Conservation (phyloP, 257 asterid species). For the Nicotiana knightiana region DNA sequence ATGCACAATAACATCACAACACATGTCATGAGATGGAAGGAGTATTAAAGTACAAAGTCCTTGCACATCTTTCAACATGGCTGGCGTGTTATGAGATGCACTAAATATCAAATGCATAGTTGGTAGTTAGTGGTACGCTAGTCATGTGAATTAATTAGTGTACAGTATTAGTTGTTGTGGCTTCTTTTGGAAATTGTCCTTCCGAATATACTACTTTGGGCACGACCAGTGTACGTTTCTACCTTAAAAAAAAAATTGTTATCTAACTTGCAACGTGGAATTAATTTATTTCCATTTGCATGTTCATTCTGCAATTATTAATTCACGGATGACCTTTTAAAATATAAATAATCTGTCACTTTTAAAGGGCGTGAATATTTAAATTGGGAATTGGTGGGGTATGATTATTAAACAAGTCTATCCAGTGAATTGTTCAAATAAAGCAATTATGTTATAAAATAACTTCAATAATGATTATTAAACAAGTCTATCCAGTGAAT, state of each 20-base stretch:
- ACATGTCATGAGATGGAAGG: too few species aligned
- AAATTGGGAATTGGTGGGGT: not conserved
- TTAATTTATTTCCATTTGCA: not conserved
- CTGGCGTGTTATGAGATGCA: not conserved
- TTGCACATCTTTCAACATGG: too few species aligned
- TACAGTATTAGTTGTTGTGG: not conserved
- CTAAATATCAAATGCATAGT: not conserved
- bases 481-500: too few species aligned
- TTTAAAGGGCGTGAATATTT: not conserved
- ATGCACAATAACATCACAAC: too few species aligned
- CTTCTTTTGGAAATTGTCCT: slow-evolving; percentile 3
- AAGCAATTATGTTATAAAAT: not conserved
- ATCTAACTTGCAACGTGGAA: not conserved
- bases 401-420: not conserved
- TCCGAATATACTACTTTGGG: not conserved
- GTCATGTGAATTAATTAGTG: not conserved
- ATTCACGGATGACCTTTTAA: not conserved
- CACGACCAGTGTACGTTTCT: not conserved
- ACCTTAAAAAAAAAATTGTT: not conserved
- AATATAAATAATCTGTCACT: not conserved
- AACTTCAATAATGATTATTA: too few species aligned
- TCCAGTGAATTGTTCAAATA: not conserved
- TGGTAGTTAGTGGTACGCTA: not conserved
- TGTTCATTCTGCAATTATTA: not conserved
- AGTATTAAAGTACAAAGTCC: too few species aligned